A percentile compares a stretch with the other conserved stretches of the same genome.
Evolutionary conservation across 768 basidiomycete species (phyloP).

Genomic region (Hericium rajendrae): DNA sequence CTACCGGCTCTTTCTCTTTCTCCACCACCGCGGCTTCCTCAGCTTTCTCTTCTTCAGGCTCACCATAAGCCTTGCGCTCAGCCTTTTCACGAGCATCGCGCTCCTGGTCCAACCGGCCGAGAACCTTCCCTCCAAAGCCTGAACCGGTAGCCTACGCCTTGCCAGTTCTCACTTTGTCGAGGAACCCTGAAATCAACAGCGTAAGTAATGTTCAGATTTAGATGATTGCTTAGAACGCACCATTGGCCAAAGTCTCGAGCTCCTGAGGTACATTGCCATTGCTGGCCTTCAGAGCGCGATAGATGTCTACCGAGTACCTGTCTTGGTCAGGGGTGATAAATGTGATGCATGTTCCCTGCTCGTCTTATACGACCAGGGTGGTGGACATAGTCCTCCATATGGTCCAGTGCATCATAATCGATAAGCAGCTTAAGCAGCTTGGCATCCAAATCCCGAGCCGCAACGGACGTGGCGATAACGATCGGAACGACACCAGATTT

Average conservation of each 20-base stretch:
- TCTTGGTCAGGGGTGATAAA: conserved; percentile 98
- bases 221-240: conserved; percentile 32
- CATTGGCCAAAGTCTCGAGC: conserved; percentile 82
- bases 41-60: conserved; percentile 73
- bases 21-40: conserved; percentile 34
- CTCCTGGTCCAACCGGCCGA: conserved; percentile 90
- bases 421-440: conserved; percentile 96
- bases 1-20: conserved; percentile 30
- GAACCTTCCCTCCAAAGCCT: conserved; percentile 96
- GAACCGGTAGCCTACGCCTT: conserved; percentile 91
- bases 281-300: conserved; percentile 87
- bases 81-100: conserved; percentile 91
- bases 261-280: conserved; percentile 77
- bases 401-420: conserved; percentile 97
- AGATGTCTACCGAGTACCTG: conserved; percentile 93
- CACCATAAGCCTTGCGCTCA: conserved; percentile 94
- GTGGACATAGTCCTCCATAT: conserved; percentile 99
- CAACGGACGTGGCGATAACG: conserved; percentile 96
- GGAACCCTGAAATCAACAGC: conserved; percentile 54
- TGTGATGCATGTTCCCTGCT: conserved; percentile 96
- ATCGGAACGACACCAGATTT: conserved; percentile 94
- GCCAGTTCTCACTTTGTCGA: conserved; percentile 91
- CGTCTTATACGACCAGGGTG: conserved; percentile 95
- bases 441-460: conserved; percentile 93
- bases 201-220: conserved; percentile 2